Base-by-base conservation (phyloP, 2,329 filamentous ascomycete genomes). In the Colletotrichum lupini region DNA sequence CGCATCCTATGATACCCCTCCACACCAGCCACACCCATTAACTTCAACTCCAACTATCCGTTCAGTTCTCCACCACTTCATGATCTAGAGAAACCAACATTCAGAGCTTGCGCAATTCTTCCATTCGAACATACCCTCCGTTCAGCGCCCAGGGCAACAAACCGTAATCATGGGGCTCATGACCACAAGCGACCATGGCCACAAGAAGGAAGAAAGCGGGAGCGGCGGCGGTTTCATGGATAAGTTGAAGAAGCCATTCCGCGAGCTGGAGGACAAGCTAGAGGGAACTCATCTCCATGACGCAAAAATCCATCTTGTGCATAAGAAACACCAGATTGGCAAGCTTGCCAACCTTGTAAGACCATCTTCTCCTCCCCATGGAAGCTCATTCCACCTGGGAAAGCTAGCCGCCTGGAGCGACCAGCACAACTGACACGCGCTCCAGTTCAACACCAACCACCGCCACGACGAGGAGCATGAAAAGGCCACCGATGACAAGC, bases 381-480 rank as follows among this genome's bases (percentile, higher is more conserved):
- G 24, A 53, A n/a, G 52, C 52, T 60, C 46, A 22, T 26, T 67
- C 58, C 5, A 57, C 42, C 22, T 28, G 70, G 42, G 0, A 49
- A 49, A 49, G 19, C 7, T 30, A 9, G 30, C 42, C n/a, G 16
- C 42, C 16, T 19, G 19, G 7, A 9, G 42, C 42, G 42, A n/a
- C 42, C 42, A n/a, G 42, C 42, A n/a, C 19, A 49, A 59, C 59
- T 73, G 62, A 72, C 76, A 46, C 19, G 46, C 56, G 19, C 57
- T 7, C 9, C 59, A 90, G 88, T 89, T 98, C 84, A 98, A 98
- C 79, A 87, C 89, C 28, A 94, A 97, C 75, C 96, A 98, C 82
- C 93, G 96, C 67, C 96, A 98, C 80, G 96, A 98, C 80, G 96
- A 98, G 82, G 93, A 93, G 76, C 95, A 98, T 81, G 97, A 98